phyloP scores from a whole-genome alignment of 208 protist genomes.

The Naegleria fowleri region DNA sequence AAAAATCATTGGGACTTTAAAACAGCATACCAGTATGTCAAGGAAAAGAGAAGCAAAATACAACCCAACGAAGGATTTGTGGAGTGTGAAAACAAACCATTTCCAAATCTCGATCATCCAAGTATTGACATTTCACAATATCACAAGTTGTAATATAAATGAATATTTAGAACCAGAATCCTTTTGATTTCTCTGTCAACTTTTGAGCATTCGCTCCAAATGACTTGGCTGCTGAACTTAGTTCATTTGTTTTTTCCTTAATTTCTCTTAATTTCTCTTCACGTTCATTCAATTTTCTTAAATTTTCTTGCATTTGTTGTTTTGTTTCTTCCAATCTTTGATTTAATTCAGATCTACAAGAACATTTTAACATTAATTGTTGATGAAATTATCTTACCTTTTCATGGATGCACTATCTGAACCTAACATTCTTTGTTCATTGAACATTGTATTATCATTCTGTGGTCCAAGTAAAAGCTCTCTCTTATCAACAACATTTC shows the following conservation, averaged over 20 bases:
- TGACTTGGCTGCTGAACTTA: neutral
- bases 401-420: no score
- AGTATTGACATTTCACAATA: neutral
- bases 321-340: neutral
- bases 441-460: no score
- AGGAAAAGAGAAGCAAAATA: neutral
- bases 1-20: neutral
- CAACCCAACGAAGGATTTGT: conserved; percentile 22
- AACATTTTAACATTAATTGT: neutral
- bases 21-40: neutral
- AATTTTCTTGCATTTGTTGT: neutral
- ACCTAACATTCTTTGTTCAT: no score
- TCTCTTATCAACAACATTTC: no score
- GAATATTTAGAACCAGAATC: neutral
- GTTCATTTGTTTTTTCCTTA: neutral
- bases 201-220: neutral
- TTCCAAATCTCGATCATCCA: neutral
- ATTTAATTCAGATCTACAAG: neutral
- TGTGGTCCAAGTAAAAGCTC: no score
- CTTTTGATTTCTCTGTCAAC: neutral
- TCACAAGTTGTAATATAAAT: neutral
- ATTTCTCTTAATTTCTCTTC: conserved; percentile 6
- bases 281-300: conserved; percentile 2
- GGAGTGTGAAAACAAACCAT: neutral
- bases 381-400: neutral